Conservation (phyloP, 257 asterid species). For the Fraxinus quadrangulata region DNA sequence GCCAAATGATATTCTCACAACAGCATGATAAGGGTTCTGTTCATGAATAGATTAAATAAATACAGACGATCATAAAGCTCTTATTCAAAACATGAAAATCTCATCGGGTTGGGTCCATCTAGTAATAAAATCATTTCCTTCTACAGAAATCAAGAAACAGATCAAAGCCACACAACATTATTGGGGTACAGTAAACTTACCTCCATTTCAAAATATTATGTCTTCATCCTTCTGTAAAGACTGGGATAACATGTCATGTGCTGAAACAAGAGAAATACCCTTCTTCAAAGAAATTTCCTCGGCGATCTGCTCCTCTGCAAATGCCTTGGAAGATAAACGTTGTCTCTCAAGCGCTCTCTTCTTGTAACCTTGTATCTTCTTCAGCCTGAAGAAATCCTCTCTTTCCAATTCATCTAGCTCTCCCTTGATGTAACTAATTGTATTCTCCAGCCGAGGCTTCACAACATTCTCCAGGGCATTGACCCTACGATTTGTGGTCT, state of each 20-base stretch:
- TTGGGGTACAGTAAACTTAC: background rate
- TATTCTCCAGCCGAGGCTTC: slow-evolving; percentile 5
- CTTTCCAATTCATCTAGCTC: slow-evolving; percentile 3
- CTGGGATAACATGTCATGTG: background rate
- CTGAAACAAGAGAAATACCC: background rate
- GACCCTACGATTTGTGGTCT: slow-evolving; percentile 8
- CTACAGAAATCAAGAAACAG: background rate
- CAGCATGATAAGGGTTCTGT: background rate
- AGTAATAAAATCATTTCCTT: slow-evolving; percentile 1
- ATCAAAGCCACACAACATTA: background rate
- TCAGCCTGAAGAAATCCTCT: slow-evolving; percentile 5
- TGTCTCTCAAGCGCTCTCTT: background rate
- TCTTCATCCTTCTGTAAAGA: background rate
- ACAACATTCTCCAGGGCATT: slow-evolving; percentile 2
- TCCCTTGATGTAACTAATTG: background rate
- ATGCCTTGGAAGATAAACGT: background rate
- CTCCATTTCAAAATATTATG: slow-evolving; percentile 3
- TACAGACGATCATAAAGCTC: background rate
- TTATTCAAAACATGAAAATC: background rate
- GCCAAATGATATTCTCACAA: background rate
- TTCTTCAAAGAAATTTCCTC: background rate
- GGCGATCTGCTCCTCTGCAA: background rate
- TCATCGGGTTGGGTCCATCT: background rate
- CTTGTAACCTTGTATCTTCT: slow-evolving; percentile 9
- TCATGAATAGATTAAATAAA: background rate